Evolutionary conservation across 805 yeast genomes (phyloP).

Genomic region (Barnettozyma wickerhamii): DNA sequence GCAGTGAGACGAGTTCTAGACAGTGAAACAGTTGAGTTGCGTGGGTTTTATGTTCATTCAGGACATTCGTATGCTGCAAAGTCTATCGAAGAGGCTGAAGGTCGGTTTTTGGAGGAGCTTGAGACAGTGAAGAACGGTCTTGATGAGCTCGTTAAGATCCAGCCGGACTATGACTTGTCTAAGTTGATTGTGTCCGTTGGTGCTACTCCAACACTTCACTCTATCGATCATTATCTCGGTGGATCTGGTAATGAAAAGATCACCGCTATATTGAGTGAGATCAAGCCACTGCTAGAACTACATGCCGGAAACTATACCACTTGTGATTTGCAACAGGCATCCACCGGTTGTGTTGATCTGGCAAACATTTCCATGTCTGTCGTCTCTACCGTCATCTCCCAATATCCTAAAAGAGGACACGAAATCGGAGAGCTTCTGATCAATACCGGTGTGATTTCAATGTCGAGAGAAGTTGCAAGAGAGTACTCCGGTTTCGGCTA

Average conservation of each 20-base stretch:
- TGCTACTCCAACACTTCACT: slow-evolving; percentile 78
- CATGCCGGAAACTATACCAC: slow-evolving; percentile 82
- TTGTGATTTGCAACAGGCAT: slow-evolving; percentile 73
- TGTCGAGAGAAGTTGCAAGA: slow-evolving; percentile 62
- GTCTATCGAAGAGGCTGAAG: slow-evolving; percentile 42
- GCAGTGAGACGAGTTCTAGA: slow-evolving; percentile 31
- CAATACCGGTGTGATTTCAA: slow-evolving; percentile 69
- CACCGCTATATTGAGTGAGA: slow-evolving; percentile 14
- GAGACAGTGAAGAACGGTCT: slow-evolving; percentile 53
- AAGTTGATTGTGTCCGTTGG: slow-evolving; percentile 62
- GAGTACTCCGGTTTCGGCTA: slow-evolving; percentile 53
- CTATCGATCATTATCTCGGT: slow-evolving; percentile 34
- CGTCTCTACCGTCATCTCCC: slow-evolving; percentile 54
- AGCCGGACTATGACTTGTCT: slow-evolving; percentile 33
- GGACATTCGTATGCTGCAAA: slow-evolving; percentile 65
- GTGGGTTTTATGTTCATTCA: slow-evolving; percentile 76
- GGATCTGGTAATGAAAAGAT: slow-evolving; percentile 12
- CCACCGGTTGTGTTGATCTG: slow-evolving; percentile 53
- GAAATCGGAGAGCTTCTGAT: slow-evolving; percentile 57
- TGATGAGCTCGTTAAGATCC: slow-evolving; percentile 27
- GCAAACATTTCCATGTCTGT: slow-evolving; percentile 48
- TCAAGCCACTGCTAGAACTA: slow-evolving; percentile 49
- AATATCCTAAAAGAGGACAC: slow-evolving; percentile 51
- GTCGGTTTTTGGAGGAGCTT: slow-evolving; percentile 51
- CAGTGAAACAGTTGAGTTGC: slow-evolving; percentile 37